Evolutionary conservation across 257 asterid species (phyloP).

Genomic region (Knoxia roxburghii): DNA sequence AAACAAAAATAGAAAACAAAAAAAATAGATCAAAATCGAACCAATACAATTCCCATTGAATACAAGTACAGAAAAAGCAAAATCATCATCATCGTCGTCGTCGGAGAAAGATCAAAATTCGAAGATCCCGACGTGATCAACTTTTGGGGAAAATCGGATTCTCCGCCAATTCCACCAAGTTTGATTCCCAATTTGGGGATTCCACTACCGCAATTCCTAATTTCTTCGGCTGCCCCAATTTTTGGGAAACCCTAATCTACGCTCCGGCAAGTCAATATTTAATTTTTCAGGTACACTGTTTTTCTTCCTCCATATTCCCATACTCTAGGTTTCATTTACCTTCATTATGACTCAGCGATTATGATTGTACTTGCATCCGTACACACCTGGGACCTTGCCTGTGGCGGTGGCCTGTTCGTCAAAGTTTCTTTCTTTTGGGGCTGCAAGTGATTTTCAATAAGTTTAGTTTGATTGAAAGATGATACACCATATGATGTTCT

Average conservation of each 20-base stretch:
- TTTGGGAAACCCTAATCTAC: slow-evolving; percentile 11
- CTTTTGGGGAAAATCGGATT: slow-evolving; percentile 3
- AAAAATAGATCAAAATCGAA: not conserved
- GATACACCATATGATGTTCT: not conserved
- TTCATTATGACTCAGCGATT: not conserved
- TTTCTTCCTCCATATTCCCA: not conserved
- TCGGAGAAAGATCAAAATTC: not conserved
- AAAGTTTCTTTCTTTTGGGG: too few relatives aligned
- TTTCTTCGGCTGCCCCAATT: not conserved
- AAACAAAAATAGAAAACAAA: not conserved
- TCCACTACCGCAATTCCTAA: not conserved
- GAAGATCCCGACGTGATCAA: slow-evolving; percentile 5
- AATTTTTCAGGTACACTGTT: not conserved
- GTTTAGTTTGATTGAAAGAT: not conserved
- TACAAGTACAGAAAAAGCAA: not conserved
- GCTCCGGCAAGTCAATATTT: slow-evolving; percentile 5
- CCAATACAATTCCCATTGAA: too few relatives aligned
- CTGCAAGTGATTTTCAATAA: not conserved
- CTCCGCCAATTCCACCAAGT: not conserved
- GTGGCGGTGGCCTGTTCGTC: not conserved
- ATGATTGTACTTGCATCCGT: not conserved
- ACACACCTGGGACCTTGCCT: not conserved
- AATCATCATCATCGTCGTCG: not conserved
- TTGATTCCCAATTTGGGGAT: slow-evolving; percentile 5
- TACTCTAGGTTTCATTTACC: not conserved